phyloP scores from a whole-genome alignment of 2,329 filamentous ascomycete genomes.

The Sclerotinia glacialis region DNA sequence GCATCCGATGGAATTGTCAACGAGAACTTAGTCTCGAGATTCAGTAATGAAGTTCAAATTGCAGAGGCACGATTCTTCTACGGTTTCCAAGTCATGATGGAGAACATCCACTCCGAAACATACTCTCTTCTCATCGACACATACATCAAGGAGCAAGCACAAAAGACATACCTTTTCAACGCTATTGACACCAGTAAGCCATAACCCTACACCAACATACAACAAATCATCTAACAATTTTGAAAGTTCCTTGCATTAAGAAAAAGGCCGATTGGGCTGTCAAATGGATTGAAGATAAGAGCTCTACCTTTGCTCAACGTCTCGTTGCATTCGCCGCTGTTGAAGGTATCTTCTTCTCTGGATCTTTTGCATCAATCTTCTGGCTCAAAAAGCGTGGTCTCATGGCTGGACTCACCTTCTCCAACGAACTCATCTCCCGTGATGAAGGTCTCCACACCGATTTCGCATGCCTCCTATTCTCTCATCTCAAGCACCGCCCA shows the following conservation, averaged over 20 bases:
- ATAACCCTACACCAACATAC: neutral
- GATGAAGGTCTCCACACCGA: conserved; percentile 99
- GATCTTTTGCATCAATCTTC: conserved; percentile 98
- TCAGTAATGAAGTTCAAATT: conserved; percentile 94
- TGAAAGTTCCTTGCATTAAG: conserved; percentile 83
- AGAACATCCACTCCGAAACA: conserved; percentile 99
- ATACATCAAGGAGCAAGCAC: conserved; percentile 96
- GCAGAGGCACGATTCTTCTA: conserved; percentile 99
- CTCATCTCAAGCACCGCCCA: conserved; percentile 91
- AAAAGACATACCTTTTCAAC: conserved; percentile 93
- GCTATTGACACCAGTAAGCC: conserved; percentile 92
- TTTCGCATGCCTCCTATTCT: conserved; percentile 96
- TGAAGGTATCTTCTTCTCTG: conserved; percentile 99
- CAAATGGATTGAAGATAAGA: conserved; percentile 87
- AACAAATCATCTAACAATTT: conserved; percentile 34
- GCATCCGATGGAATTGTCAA: conserved; percentile 99
- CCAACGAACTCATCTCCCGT: conserved; percentile 99
- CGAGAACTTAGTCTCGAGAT: conserved; percentile 97
- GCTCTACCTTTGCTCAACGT: conserved; percentile 92
- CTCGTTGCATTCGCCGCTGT: conserved; percentile 96
- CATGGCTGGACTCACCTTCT: conserved; percentile 98
- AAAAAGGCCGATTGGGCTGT: conserved; percentile 99
- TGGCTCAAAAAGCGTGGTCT: conserved; percentile 99
- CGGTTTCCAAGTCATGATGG: conserved; percentile 99
- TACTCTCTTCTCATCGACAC: conserved; percentile 99